Conservation (phyloP, 495 filamentous ascomycete species). For the Astrothelium subdiscretum region DNA sequence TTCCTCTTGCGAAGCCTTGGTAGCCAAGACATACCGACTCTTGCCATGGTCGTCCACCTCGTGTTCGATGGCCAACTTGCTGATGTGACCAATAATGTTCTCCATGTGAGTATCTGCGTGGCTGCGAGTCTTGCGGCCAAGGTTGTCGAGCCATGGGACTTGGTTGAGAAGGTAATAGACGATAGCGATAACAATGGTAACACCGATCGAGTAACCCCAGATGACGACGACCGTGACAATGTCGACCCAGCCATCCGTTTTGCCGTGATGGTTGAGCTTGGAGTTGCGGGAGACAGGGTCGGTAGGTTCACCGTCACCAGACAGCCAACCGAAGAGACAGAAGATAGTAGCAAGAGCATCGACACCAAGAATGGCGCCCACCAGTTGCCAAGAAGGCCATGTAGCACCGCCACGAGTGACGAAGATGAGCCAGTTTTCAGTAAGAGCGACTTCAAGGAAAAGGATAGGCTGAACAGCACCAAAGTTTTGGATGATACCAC, state of each 20-base stretch:
- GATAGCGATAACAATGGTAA: slow-evolving; percentile 66
- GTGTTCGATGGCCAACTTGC: slow-evolving; percentile 65
- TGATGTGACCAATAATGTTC: slow-evolving; percentile 65
- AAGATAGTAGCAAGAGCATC: slow-evolving; percentile 61
- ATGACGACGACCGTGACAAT: slow-evolving; percentile 70
- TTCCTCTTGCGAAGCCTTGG: slow-evolving; percentile 52
- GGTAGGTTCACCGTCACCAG: slow-evolving; percentile 29
- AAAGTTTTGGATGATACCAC: slow-evolving; percentile 64
- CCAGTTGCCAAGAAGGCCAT: slow-evolving; percentile 60
- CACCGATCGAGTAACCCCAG: slow-evolving; percentile 68
- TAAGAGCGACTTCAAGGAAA: slow-evolving; percentile 62
- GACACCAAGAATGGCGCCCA: slow-evolving; percentile 59
- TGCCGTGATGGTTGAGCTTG: slow-evolving; percentile 29
- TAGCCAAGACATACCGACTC: slow-evolving; percentile 47
- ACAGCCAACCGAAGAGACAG: slow-evolving; percentile 62
- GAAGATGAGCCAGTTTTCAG: slow-evolving; percentile 74
- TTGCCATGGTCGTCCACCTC: slow-evolving; percentile 46
- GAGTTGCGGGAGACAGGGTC: slow-evolving; percentile 22
- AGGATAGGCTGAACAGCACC: slow-evolving; percentile 60
- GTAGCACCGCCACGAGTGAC: slow-evolving; percentile 63
- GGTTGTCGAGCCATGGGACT: slow-evolving; percentile 57
- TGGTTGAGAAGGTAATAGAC: slow-evolving; percentile 64
- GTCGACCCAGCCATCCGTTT: slow-evolving; percentile 49
- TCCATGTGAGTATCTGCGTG: slow-evolving; percentile 65
- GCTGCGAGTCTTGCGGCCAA: slow-evolving; percentile 67